Conservation (phyloP, 805 yeast species). For the Yarrowia keelungensis region DNA sequence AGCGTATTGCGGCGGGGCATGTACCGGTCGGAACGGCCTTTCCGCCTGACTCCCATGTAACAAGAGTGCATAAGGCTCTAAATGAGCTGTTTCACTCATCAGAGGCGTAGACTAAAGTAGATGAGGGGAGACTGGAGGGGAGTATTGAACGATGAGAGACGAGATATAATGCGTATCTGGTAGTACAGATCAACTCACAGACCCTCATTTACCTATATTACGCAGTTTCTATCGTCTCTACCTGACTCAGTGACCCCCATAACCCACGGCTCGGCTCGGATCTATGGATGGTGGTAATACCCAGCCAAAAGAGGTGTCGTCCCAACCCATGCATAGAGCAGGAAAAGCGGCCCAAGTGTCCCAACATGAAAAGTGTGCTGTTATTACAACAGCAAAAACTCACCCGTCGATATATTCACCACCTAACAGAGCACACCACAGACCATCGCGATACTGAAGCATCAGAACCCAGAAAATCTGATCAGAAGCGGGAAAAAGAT, state of each 20-base stretch:
- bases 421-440: background rate
- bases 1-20: too few relatives aligned
- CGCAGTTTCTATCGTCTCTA: too few relatives aligned
- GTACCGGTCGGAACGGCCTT: too few relatives aligned
- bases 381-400: constrained; percentile 23
- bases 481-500: too few relatives aligned
- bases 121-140: background rate
- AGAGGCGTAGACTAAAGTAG: constrained; percentile 6
- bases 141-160: too few relatives aligned
- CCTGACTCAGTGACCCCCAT: background rate
- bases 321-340: constrained; percentile 28
- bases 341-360: constrained; percentile 18
- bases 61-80: constrained; percentile 4
- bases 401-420: constrained; percentile 8
- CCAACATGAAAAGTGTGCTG: constrained; percentile 35
- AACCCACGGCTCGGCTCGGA: background rate
- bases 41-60: constrained; percentile 1
- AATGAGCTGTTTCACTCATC: constrained; percentile 13
- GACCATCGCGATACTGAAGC: too few relatives aligned
- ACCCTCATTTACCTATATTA: too few relatives aligned
- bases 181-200: too few relatives aligned
- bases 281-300: constrained; percentile 11
- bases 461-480: too few relatives aligned
- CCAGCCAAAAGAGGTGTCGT: background rate
- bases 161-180: too few relatives aligned